Percentiles rank a stretch among this genome's conserved stretches.
Evolutionary conservation across 371 early-diverging fungal genomes (phyloP).

Genomic region (Mucor saturninus): DNA sequence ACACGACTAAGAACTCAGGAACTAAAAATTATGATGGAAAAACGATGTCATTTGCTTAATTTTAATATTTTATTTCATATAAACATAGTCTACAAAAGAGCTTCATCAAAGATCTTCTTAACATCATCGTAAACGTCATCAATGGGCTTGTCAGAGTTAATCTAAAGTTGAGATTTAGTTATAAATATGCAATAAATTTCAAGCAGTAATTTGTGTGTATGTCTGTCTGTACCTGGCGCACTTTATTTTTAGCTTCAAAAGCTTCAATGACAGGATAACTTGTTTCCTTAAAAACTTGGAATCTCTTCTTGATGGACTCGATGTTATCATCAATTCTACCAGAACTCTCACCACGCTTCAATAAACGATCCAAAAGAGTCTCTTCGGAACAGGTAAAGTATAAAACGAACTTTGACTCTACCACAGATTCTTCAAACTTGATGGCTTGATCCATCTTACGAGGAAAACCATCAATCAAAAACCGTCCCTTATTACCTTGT

Average conservation of each 20-base stretch:
- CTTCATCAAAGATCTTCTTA: conserved; percentile 50
- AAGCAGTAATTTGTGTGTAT: too few species aligned
- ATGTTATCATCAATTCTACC: conserved; percentile 93
- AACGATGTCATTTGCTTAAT: background rate
- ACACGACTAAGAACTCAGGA: too few species aligned
- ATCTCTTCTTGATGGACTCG: conserved; percentile 93
- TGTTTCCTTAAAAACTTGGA: conserved; percentile 81
- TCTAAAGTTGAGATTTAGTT: conserved; percentile 41
- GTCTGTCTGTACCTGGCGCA: conserved; percentile 59
- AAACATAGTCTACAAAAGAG: conserved; percentile 5
- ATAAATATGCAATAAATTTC: background rate
- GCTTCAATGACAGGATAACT: conserved; percentile 89
- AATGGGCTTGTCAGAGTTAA: conserved; percentile 58
- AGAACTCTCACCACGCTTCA: conserved; percentile 87
- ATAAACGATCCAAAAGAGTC: conserved; percentile 78
- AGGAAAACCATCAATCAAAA: conserved; percentile 96
- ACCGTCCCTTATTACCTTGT: conserved; percentile 58
- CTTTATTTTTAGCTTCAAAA: conserved; percentile 73
- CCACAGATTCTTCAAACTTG: conserved; percentile 85
- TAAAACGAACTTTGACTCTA: conserved; percentile 67
- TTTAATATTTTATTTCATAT: background rate
- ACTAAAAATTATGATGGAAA: too few species aligned
- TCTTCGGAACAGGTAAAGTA: conserved; percentile 91
- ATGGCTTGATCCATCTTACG: conserved; percentile 90
- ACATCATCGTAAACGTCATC: conserved; percentile 62